These are phyloP conservation scores for Candida ulmi DNA, from an alignment of 805 yeast species.

Conservation along the genomic window DNA sequence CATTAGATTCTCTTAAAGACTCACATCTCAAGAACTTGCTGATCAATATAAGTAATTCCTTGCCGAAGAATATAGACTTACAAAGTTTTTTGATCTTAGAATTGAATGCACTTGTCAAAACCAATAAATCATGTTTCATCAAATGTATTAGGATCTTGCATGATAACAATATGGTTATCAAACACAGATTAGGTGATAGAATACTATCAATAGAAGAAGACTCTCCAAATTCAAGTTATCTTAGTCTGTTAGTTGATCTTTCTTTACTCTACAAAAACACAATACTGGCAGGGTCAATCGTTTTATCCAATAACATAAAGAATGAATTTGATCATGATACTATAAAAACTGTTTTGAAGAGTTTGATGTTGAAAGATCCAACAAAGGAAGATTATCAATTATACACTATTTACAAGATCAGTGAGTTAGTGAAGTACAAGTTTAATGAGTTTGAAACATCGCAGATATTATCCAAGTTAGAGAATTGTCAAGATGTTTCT, in stretches of 20 bases:
- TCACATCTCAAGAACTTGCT: neutral
- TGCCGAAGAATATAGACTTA: neutral
- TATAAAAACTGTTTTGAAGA: neutral
- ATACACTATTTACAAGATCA: constrained; percentile 13
- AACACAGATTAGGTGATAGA: neutral
- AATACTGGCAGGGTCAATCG: neutral
- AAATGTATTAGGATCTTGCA: neutral
- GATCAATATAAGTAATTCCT: neutral
- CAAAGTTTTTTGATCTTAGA: constrained; percentile 1
- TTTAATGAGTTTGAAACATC: constrained; percentile 11
- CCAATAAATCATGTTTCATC: neutral
- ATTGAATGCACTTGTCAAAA: neutral
- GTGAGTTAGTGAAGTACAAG: constrained; percentile 3
- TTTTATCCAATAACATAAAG: neutral
- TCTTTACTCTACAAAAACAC: neutral
- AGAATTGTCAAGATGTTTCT: constrained; percentile 3
- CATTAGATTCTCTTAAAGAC: neutral
- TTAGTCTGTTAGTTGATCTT: neutral
- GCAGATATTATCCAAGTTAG: constrained; percentile 12
- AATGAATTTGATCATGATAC: neutral
- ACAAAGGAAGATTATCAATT: constrained; percentile 15
- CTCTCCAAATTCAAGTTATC: neutral
- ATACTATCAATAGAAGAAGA: neutral
- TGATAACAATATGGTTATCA: neutral
- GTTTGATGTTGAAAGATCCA: constrained; percentile 15